A percentile compares a stretch with the other conserved stretches of the same genome.
These are phyloP conservation scores for Mycena belliarum DNA, from an alignment of 768 basidiomycete species.

Conservation along the genomic window DNA sequence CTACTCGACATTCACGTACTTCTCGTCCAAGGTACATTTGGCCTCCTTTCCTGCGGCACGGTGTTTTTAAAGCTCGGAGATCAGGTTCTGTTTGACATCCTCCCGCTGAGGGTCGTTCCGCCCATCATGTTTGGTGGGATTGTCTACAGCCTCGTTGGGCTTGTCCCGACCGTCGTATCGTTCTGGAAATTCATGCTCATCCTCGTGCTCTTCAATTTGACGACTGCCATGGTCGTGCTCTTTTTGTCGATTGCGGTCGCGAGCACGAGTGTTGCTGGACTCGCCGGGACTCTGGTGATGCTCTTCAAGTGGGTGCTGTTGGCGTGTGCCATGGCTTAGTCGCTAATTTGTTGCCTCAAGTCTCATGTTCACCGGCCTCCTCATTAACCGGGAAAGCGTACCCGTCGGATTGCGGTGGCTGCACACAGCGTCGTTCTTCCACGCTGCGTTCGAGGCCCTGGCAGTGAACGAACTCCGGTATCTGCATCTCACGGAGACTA, in stretches of 20 bases:
- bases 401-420: conserved; percentile 76
- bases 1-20: conserved; percentile 96
- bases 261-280: conserved; percentile 84
- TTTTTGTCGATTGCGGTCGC: conserved; percentile 88
- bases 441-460: conserved; percentile 95
- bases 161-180: conserved; percentile 83
- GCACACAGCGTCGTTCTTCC: conserved; percentile 94
- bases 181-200: conserved; percentile 99
- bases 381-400: conserved; percentile 92
- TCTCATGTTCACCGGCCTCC: conserved; percentile 89
- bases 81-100: conserved; percentile 92
- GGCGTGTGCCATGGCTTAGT: background rate
- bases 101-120: conserved; percentile 92
- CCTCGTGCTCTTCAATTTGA: conserved; percentile 94
- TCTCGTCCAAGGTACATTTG: conserved; percentile 77
- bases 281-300: conserved; percentile 96
- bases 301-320: conserved; percentile 84
- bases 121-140: conserved; percentile 96
- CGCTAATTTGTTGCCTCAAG: conserved; percentile 40
- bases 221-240: conserved; percentile 90
- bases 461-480: conserved; percentile 98
- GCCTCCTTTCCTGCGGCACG: background rate
- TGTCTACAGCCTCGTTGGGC: conserved; percentile 91
- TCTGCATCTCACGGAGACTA: conserved; percentile 86
- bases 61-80: background rate